A percentile compares a stretch with the other conserved stretches of the same genome.
Evolutionary conservation across 352 stramenopile genomes (phyloP).

Genomic region (Pythium phragmitis): DNA sequence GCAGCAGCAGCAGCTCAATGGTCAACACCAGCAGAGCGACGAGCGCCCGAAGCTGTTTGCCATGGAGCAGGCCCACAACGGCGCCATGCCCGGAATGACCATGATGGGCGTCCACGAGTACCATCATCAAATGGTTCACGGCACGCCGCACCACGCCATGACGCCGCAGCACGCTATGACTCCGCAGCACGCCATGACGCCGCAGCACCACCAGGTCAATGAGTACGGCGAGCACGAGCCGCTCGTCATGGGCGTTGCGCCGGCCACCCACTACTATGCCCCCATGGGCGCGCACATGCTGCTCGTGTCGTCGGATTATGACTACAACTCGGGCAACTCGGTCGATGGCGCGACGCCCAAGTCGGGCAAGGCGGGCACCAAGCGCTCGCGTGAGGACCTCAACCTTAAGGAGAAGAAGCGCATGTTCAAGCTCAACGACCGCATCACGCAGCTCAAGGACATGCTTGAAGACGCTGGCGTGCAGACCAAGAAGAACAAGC

Average conservation of each 20-base stretch:
- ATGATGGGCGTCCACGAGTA: conserved; percentile 32
- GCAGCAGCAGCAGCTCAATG: conserved; percentile 21
- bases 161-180: conserved; percentile 23
- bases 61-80: conserved; percentile 31
- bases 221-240: conserved; percentile 67
- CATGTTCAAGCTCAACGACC: conserved; percentile 89
- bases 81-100: conserved; percentile 33
- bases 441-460: conserved; percentile 50
- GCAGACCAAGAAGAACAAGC: conserved; percentile 44
- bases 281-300: conserved; percentile 62
- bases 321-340: conserved; percentile 37
- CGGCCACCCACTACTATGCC: conserved; percentile 51
- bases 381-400: conserved; percentile 72
- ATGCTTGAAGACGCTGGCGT: conserved; percentile 34
- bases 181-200: conserved; percentile 35
- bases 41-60: conserved; percentile 63
- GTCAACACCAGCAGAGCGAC: conserved; percentile 36
- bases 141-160: conserved; percentile 34
- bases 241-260: conserved; percentile 65
- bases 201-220: conserved; percentile 34
- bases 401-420: conserved; percentile 89
- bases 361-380: conserved; percentile 28
- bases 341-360: conserved; percentile 37
- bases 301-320: conserved; percentile 67
- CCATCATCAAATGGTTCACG: conserved; percentile 42